Base-by-base conservation (phyloP, 805 yeast genomes). In the baker's yeast (Saccharomyces cerevisiae) region DNA sequence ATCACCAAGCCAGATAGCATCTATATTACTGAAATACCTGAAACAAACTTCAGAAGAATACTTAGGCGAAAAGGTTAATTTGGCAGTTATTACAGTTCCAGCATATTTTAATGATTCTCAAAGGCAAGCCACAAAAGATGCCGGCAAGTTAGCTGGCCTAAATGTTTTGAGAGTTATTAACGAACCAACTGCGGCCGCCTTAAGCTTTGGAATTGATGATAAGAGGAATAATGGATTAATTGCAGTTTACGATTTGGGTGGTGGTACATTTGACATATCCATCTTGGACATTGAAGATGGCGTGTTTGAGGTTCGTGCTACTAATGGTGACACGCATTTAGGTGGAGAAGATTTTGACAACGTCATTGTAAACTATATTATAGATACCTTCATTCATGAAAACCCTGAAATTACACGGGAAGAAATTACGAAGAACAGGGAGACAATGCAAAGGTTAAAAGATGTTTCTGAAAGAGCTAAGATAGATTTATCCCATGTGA, bases 291-390 rank as follows among this genome's bases (percentile, higher is more conserved):
- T 87, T 55, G 92, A 85, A 63, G 87, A 82, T 61, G 89, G 90
- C 58, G 88, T 87, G 13, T 86, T 87, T 67, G 91, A 86, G 70
- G 94, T 87, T 22, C 76, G 87, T 61, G 85, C 92, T 49, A 87
- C 95, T 32, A 85, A 86, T 67, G 95, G 95, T 61, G 85, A 87
- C 69, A 85, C 92, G 22, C 92, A 85, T 72, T 76, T 87, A 61
- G 95, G 95, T 61, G 95, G 95, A 57, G 92, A 87, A 70, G 95
- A 87, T 72, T 85, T 86, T 68, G 95, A 87, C 72, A 83, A 81
- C 61, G 74, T 85, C 51, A 72, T 87, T 22, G 73, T 81, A 60
- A 69, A 76, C 43, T 72, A 82, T 70, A 82, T 87, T 52, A 69
- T 85, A 32, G 81, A 80, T 24, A 72, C 71, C 36, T 85, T 86